A percentile compares a stretch with the other conserved stretches of the same genome.
phyloP scores from a whole-genome alignment of 2,329 filamentous ascomycete genomes.

The Pestalotiopsis sp. region DNA sequence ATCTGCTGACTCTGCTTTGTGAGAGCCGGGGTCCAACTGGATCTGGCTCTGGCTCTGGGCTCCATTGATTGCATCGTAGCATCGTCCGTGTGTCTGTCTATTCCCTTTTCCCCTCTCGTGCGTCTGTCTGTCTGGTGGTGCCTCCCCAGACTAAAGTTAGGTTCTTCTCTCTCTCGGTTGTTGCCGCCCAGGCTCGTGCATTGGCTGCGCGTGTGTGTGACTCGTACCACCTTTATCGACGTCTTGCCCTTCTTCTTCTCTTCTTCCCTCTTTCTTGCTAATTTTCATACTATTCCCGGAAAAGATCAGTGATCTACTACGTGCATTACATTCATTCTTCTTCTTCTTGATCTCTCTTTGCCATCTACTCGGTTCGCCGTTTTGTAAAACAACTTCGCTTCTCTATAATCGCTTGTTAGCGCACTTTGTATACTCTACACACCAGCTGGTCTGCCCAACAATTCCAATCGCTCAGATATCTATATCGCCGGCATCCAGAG shows the following conservation, averaged over 20 bases:
- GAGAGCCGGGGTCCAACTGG: not conserved
- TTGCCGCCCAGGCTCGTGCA: not conserved
- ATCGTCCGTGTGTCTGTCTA: not conserved
- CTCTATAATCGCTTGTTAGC: not conserved
- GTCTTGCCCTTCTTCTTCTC: not conserved
- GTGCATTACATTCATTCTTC: slow-evolving; percentile 8
- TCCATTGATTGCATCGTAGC: not conserved
- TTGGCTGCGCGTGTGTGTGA: not conserved
- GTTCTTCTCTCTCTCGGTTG: not conserved
- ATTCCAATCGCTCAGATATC: not conserved
- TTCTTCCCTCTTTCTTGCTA: slow-evolving; percentile 5
- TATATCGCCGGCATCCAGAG: not conserved
- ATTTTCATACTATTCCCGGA: slow-evolving; percentile 1
- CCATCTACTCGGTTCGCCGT: not conserved
- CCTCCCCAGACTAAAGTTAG: not conserved
- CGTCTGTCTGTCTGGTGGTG: not conserved
- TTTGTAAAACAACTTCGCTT: not conserved
- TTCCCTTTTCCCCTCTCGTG: not conserved
- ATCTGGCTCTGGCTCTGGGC: not conserved
- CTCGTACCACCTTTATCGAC: too few species aligned
- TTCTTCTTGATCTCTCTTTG: not conserved
- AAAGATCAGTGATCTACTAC: slow-evolving; percentile 18
- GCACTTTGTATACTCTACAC: not conserved
- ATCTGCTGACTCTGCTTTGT: too few species aligned
- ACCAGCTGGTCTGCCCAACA: slow-evolving; percentile 3